Evolutionary conservation across 768 basidiomycete species (phyloP).

Genomic region (Leccinellum albellum): DNA sequence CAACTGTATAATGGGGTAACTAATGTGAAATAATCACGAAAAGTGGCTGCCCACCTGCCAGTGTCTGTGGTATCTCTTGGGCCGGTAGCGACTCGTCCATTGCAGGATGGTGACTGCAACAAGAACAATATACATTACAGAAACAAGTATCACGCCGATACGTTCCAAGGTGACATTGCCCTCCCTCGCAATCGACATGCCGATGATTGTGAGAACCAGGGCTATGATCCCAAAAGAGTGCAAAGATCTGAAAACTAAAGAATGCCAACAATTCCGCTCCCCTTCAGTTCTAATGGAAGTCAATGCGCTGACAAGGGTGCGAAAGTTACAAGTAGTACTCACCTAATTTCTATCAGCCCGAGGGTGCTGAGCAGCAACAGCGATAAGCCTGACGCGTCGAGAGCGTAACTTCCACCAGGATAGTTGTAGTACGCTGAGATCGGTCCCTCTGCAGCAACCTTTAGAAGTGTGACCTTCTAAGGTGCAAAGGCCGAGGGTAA

Average conservation of each 20-base stretch:
- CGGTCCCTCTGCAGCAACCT: no score
- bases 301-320: background rate
- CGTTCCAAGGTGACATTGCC: conserved; percentile 23
- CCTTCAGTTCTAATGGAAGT: conserved; percentile 25
- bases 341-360: conserved; percentile 36
- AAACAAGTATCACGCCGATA: conserved; percentile 32
- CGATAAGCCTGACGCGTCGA: conserved; percentile 37
- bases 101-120: conserved; percentile 44
- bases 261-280: conserved; percentile 2
- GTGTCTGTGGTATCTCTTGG: conserved; percentile 23
- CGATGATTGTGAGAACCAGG: conserved; percentile 21
- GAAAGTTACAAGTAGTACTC: conserved; percentile 10
- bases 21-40: conserved; percentile 6
- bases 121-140: conserved; percentile 39
- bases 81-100: conserved; percentile 46
- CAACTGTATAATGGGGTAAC: conserved; percentile 38
- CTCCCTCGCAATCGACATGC: no score
- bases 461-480: no score
- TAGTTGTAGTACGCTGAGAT: no score
- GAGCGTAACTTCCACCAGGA: conserved; percentile 37
- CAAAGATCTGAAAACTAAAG: conserved; percentile 22
- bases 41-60: conserved; percentile 29
- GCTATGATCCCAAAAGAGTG: conserved; percentile 27
- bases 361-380: conserved; percentile 37
- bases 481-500: no score